These are phyloP conservation scores for Phytophthora multivora DNA, from an alignment of 352 stramenopile species.

Conservation along the genomic window DNA sequence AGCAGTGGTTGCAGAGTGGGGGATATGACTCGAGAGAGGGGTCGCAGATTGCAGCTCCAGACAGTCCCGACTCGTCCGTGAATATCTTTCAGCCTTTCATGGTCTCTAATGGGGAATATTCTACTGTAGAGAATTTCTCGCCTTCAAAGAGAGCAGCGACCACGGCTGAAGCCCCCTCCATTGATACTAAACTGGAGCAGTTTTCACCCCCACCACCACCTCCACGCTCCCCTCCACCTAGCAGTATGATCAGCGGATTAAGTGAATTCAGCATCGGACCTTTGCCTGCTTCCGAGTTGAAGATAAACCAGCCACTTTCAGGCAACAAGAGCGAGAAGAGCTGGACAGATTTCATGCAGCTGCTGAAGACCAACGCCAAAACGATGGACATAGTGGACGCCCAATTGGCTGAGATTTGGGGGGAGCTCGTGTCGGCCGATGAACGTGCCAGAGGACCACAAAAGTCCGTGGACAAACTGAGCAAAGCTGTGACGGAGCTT, in stretches of 20 bases:
- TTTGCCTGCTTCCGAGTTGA: conserved; percentile 25
- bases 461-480: conserved; percentile 29
- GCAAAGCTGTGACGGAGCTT: conserved; percentile 35
- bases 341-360: conserved; percentile 42
- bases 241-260: conserved; percentile 17
- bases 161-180: conserved; percentile 14
- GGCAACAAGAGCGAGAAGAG: conserved; percentile 30
- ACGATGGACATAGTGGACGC: conserved; percentile 35
- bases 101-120: conserved; percentile 16
- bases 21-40: conserved; percentile 9
- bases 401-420: conserved; percentile 35
- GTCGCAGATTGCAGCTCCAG: not conserved
- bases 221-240: conserved; percentile 14
- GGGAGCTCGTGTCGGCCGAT: conserved; percentile 19
- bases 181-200: conserved; percentile 26
- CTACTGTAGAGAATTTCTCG: conserved; percentile 14
- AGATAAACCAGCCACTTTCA: conserved; percentile 24
- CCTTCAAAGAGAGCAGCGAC: conserved; percentile 5
- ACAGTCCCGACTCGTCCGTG: conserved; percentile 7
- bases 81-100: conserved; percentile 23
- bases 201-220: conserved; percentile 1
- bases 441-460: conserved; percentile 15
- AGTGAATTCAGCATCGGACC: conserved; percentile 33
- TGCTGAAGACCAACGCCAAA: conserved; percentile 36
- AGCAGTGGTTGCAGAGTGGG: conserved; percentile 24